Evolutionary conservation across 345 rosid species (phyloP).

Genomic region (Salix suchowensis): DNA sequence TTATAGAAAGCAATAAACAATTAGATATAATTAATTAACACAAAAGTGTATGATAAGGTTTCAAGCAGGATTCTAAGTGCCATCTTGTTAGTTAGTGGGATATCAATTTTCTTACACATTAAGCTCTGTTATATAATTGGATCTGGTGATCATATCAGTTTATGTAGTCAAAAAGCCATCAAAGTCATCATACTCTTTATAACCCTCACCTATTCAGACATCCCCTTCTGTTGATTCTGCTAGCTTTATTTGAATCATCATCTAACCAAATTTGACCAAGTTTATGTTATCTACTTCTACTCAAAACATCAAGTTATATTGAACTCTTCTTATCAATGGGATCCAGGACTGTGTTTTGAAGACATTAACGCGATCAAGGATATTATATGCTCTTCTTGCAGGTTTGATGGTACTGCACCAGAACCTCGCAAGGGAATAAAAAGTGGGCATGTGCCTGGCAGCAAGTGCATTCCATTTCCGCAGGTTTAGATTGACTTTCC

Average conservation of each 20-base stretch:
- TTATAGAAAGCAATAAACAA: not conserved
- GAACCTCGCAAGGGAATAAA: conserved; percentile 92
- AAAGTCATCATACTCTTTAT: not conserved
- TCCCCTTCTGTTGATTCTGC: not conserved
- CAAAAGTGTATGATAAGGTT: not conserved
- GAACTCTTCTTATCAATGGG: not conserved
- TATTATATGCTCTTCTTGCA: conserved; percentile 18
- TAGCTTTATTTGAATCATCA: not conserved
- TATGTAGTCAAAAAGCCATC: not conserved
- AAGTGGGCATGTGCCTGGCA: conserved; percentile 94
- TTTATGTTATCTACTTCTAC: not conserved
- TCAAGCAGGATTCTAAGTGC: not conserved
- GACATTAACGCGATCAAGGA: not conserved
- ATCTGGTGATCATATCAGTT: not conserved
- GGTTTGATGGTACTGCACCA: conserved; percentile 88
- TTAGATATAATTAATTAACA: not conserved
- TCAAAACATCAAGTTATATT: not conserved
- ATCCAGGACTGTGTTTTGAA: not conserved
- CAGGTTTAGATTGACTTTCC: conserved; percentile 34
- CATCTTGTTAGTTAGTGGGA: not conserved
- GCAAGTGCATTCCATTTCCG: conserved; percentile 89
- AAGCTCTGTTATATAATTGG: not conserved
- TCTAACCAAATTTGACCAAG: not conserved
- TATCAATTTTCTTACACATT: not conserved
- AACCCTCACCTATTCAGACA: not conserved